Base-by-base conservation (phyloP, 2,329 filamentous ascomycete genomes). In the Alternaria atra region DNA sequence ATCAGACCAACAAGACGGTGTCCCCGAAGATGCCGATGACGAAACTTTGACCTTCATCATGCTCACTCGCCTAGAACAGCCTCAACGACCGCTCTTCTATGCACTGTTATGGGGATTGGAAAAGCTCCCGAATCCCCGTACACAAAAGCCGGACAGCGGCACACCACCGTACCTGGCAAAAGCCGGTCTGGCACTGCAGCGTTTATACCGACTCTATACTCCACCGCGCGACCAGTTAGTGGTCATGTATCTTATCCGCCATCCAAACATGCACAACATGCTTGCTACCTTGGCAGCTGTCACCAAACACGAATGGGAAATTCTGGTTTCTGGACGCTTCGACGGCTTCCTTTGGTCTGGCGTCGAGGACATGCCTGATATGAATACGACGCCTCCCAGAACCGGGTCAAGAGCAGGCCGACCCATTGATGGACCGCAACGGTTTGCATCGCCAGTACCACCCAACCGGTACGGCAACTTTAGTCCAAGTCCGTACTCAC, bases 271-370 rank as follows among this genome's bases (percentile, higher is more conserved):
- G 50, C 94, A 98, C 77, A 91, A 95, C 72, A 88, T 97, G 32
- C 87, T 98, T 3, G 89, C 92, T 40, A 97, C 94, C 0, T 85
- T 97, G 51, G 90, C 91, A 35, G 92, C 94, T 53, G 95, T 98
- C 69, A 95, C 91, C 74, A 87, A 89, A 47, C 91, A 92, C n/a
- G 94, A 98, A 79, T 98, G 94, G 94, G 94, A 97, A 64, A 97
- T 98, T 56, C 84, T 98, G 12, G 92, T 91, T 5, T 97, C 94
- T 0, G 94, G 94, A 29, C 91, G 94, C 29, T 98, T 98, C 71
- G 94, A 97, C 74, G 94, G 94, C 4, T 98, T 98, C 80, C 84
- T 97, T 20, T 97, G 94, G 88, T 97, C 93, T 44, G 94, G 94
- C 23, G 93, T 92, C 6, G 94, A 97, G 66, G 83, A 86, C 47